Base-by-base conservation (phyloP, 176 grass and related monocot genomes). In the Aegilops longissima region DNA sequence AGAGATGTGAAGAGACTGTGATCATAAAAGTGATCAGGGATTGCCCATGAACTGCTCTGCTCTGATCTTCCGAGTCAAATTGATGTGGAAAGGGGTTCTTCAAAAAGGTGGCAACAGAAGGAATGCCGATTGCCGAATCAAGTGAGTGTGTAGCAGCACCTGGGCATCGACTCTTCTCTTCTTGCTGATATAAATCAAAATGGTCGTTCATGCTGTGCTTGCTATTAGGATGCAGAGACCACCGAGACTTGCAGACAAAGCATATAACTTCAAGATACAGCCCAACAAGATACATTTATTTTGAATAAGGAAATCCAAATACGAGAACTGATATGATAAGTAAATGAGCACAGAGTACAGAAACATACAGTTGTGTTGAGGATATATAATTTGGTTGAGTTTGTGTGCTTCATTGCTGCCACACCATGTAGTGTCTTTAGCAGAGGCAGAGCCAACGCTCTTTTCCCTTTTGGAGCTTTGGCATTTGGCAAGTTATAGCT, bases 41-140 rank as follows among this genome's bases (percentile, higher is more conserved):
- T 86, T 83, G 31, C 42, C 25, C n/a, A 0, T 40, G 5, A 70
- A 78, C 18, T 20, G 8, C 24, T 65, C 49, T 83, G 40, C 29
- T 65, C 72, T 65, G 8, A 83, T 73, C 73, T 31, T 79, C 14
- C 42, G 5, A 18, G 47, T 9, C 5, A 45, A 73, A 64, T 78
- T 82, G 39, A 77, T 42, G 31, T 78, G 30, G 56, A 16, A 86
- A 83, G 17, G 30, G 54, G 34, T 65, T 69, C 9, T 71, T 29
- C n/a, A 77, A 72, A 51, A 54, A 54, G 56, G 12, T 64, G 30
- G 76, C 17, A 80, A 56, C 24, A 73, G 9, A 73, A 73, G 75
- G 73, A 34, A 58, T 72, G 44, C 35, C 2, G n/a, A 30, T 27
- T 27, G 25, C 25, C 27, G 1, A 27, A 54, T 73, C 10, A 36